Evolutionary conservation across 257 asterid genomes (phyloP).

Genomic region (Plantago elongata): DNA sequence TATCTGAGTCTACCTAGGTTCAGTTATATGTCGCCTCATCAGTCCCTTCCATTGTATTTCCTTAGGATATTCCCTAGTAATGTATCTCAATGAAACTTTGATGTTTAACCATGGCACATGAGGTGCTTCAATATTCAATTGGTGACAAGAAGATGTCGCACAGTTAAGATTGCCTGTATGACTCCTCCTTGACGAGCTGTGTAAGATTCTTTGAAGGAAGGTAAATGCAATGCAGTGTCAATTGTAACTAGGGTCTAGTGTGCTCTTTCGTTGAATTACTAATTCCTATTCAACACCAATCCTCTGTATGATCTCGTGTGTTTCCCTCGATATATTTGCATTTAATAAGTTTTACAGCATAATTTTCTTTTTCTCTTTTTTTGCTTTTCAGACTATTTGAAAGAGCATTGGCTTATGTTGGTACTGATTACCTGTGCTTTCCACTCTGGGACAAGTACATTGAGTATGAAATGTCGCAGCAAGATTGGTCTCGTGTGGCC

Average conservation of each 20-base stretch:
- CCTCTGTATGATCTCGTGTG: slow-evolving; percentile 31
- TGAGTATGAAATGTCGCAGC: slow-evolving; percentile 83
- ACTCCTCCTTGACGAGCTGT: slow-evolving; percentile 65
- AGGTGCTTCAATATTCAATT: slow-evolving; percentile 72
- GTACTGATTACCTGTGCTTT: slow-evolving; percentile 85
- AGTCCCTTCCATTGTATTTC: slow-evolving; percentile 42
- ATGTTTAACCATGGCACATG: slow-evolving; percentile 75
- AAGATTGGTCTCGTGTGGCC: slow-evolving; percentile 85
- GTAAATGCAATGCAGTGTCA: slow-evolving; percentile 56
- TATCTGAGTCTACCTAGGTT: slow-evolving; percentile 33
- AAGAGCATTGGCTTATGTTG: slow-evolving; percentile 93
- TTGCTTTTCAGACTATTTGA: slow-evolving; percentile 79
- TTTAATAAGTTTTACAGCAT: slow-evolving; percentile 23
- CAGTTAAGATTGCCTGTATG: slow-evolving; percentile 68
- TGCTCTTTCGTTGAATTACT: slow-evolving; percentile 52
- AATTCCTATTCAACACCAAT: slow-evolving; percentile 32
- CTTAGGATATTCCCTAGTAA: slow-evolving; percentile 57
- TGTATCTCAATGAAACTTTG: slow-evolving; percentile 58
- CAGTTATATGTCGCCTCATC: slow-evolving; percentile 39
- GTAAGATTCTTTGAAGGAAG: slow-evolving; percentile 82
- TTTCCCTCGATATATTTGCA: slow-evolving; percentile 22
- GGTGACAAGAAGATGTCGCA: slow-evolving; percentile 72
- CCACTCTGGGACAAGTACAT: slow-evolving; percentile 97
- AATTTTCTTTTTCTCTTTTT: slow-evolving; percentile 17
- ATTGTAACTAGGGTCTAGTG: slow-evolving; percentile 46